These are phyloP conservation scores for Epithemia pelagica DNA, from an alignment of 108 stramenopile genomes.

Conservation along the genomic window DNA sequence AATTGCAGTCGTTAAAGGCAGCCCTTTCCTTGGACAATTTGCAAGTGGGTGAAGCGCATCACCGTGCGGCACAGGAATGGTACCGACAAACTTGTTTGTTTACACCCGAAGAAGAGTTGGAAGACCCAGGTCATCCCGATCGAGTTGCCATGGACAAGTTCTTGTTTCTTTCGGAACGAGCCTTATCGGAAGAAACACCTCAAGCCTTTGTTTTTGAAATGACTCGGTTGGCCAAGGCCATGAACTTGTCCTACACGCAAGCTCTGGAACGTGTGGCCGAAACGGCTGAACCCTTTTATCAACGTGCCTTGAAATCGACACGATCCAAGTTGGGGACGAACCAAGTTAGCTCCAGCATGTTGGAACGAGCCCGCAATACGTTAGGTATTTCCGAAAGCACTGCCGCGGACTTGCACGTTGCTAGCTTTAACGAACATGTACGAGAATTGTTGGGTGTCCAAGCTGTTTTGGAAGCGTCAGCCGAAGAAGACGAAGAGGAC, in stretches of 20 bases:
- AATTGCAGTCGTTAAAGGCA: slow-evolving; percentile 39
- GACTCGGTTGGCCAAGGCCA: slow-evolving; percentile 58
- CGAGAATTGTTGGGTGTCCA: slow-evolving; percentile 46
- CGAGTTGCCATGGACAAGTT: slow-evolving; percentile 69
- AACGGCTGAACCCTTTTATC: slow-evolving; percentile 76
- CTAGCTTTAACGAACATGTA: slow-evolving; percentile 64
- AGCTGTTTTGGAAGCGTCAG: slow-evolving; percentile 18
- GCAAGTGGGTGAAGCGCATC: slow-evolving; percentile 73
- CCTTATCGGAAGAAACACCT: slow-evolving; percentile 64
- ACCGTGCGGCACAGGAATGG: slow-evolving; percentile 53
- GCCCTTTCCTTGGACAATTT: slow-evolving; percentile 57
- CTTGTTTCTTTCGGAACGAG: slow-evolving; percentile 71
- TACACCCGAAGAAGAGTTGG: slow-evolving; percentile 67
- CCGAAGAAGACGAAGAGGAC: slow-evolving; percentile 21
- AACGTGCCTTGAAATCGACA: slow-evolving; percentile 61
- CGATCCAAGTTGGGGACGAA: slow-evolving; percentile 63
- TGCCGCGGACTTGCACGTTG: slow-evolving; percentile 65
- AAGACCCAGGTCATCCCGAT: slow-evolving; percentile 72
- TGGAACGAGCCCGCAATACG: slow-evolving; percentile 58
- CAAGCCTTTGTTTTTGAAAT: slow-evolving; percentile 83
- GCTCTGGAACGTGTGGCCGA: slow-evolving; percentile 49
- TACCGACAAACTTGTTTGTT: slow-evolving; percentile 54
- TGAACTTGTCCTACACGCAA: slow-evolving; percentile 28
- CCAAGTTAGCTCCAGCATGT: slow-evolving; percentile 59
- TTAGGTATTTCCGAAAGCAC: slow-evolving; percentile 65